Conservation (phyloP, 2,329 filamentous ascomycete genomes). For the Cyphellophora europaea region DNA sequence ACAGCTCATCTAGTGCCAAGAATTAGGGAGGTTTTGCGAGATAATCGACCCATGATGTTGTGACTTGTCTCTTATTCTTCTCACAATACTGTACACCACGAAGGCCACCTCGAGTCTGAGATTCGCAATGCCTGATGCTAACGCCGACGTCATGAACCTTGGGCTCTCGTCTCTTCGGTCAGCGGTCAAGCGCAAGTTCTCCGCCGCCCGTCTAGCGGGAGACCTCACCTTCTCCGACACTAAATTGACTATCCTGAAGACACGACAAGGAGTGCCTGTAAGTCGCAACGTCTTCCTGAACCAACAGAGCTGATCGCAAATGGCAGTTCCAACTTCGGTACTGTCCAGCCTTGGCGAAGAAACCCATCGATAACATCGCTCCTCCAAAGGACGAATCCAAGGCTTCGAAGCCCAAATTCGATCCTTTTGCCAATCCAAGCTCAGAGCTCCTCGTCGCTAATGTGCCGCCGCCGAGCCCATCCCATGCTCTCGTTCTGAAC, state of each 20-base stretch:
- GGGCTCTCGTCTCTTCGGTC: constrained; percentile 7
- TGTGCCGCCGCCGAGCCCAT: constrained; percentile 25
- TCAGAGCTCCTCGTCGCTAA: constrained; percentile 32
- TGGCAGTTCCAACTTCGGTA: constrained; percentile 38
- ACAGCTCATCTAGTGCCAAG: too few species aligned
- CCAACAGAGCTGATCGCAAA: not conserved
- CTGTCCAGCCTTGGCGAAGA: constrained; percentile 38
- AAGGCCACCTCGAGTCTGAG: too few species aligned
- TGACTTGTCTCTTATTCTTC: too few species aligned
- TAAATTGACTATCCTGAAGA: constrained; percentile 11
- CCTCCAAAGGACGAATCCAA: constrained; percentile 4
- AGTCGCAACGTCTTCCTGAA: constrained; percentile 1
- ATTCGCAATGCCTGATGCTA: not conserved
- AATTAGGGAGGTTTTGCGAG: too few species aligned
- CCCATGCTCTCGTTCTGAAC: constrained; percentile 35
- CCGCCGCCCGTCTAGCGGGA: constrained; percentile 9
- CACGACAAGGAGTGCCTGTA: constrained; percentile 10
- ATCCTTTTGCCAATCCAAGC: constrained; percentile 36
- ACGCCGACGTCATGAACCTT: not conserved
- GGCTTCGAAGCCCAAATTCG: constrained; percentile 22
- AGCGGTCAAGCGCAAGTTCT: constrained; percentile 13
- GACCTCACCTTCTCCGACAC: constrained; percentile 19
- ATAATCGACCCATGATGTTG: too few species aligned
- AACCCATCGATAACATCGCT: constrained; percentile 20
- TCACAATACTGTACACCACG: too few species aligned